Base-by-base conservation (phyloP, 2,329 filamentous ascomycete genomes). In the Neodidymelliopsis sp. region DNA sequence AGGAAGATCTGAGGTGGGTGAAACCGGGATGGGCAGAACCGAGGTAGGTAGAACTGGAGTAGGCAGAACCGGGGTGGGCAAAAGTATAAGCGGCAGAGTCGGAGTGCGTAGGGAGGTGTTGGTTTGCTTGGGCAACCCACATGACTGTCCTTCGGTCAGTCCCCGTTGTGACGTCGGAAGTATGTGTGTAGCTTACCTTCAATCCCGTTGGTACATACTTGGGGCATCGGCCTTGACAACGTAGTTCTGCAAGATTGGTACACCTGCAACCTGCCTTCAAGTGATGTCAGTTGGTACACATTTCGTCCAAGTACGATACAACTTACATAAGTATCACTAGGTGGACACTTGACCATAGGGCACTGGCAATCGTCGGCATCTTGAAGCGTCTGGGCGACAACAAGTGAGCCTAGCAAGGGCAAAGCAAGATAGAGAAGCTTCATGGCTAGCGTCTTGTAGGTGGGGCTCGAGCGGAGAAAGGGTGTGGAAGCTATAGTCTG, bases 261-360 rank as follows among this genome's bases (percentile, higher is more conserved):
- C 68, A 71, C 25, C 53, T 33, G 42, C 68, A 71, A 11, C 64
- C 57, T 29, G 48, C 50, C 68, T 70, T 9, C 2, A 7, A 7
- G 2, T 9, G 5, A 6, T 24, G 12, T 49, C 13, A 57, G 38
- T 27, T 9, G 7, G 13, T 16, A 22, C 4, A 12, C 18, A 20
- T 31, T 39, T 11, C 13, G 35, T 12, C 7, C 2, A 31, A 23
- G 27, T 18, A 22, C 6, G 20, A 31, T 20, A n/a, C 12, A 34
- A 56, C 59, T 30, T 54, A 63, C 65, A 11, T 53, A 54, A 4
- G 51, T 43, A 41, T 66, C 56, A 23, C 55, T 48, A 5, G 28
- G 40, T 23, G 56, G 49, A 31, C 67, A 70, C 36, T 67, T 67
- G 46, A 69, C 56, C 25, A 53, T 54, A 5, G 65, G 65, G 29